Conservation (phyloP, 2,329 filamentous ascomycete species). For the Phyllosticta citriasiana region DNA sequence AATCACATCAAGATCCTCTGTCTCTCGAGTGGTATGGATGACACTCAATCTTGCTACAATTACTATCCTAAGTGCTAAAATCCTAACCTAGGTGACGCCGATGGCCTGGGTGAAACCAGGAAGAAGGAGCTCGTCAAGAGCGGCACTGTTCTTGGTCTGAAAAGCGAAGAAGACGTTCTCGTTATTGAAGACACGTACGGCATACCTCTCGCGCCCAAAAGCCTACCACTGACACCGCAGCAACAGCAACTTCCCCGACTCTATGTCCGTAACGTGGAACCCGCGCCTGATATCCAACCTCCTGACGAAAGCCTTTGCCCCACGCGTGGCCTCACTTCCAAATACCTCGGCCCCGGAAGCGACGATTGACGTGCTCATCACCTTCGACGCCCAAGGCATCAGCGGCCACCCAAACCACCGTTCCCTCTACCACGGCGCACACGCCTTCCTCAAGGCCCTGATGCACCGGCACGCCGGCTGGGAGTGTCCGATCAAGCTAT, state of each 20-base stretch:
- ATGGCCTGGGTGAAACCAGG: conserved; percentile 73
- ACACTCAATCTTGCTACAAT: not conserved
- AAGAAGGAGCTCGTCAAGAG: conserved; percentile 77
- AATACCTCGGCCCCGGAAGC: conserved; percentile 38
- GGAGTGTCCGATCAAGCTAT: conserved; percentile 68
- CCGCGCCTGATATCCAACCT: conserved; percentile 58
- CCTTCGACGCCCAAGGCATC: conserved; percentile 76
- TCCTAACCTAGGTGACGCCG: conserved; percentile 57
- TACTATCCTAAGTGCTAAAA: conserved; percentile 6
- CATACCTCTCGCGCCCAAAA: conserved; percentile 3
- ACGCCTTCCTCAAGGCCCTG: conserved; percentile 58
- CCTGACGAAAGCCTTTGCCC: conserved; percentile 64
- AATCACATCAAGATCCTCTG: conserved; percentile 95
- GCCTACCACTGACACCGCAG: conserved; percentile 9
- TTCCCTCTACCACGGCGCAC: conserved; percentile 74
- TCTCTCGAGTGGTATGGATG: conserved; percentile 62
- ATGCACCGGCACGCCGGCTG: conserved; percentile 55
- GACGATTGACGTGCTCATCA: conserved; percentile 72
- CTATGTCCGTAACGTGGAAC: conserved; percentile 75
- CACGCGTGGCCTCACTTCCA: conserved; percentile 42
- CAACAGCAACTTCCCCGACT: conserved; percentile 66
- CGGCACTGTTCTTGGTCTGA: conserved; percentile 64
- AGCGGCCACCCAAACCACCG: conserved; percentile 91
- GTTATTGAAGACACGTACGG: conserved; percentile 66
- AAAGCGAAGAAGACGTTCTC: conserved; percentile 66